Evolutionary conservation across 257 asterid species (phyloP).

Genomic region (Leonotis leonurus): DNA sequence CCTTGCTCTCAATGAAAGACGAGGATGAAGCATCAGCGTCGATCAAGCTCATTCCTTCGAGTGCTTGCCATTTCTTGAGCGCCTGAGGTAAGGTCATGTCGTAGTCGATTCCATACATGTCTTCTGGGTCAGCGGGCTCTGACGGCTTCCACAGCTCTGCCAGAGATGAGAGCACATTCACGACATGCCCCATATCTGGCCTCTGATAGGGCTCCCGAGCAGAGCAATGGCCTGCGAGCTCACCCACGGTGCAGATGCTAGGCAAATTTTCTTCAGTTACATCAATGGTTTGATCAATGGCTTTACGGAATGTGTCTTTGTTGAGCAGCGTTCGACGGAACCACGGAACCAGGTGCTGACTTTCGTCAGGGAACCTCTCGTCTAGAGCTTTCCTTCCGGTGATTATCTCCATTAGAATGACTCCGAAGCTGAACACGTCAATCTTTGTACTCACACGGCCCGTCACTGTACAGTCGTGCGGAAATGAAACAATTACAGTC

Average conservation of each 20-base stretch:
- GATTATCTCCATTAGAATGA: constrained; percentile 74
- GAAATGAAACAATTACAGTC: not conserved
- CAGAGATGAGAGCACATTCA: constrained; percentile 65
- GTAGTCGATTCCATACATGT: constrained; percentile 58
- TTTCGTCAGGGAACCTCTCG: constrained; percentile 52
- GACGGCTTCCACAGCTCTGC: constrained; percentile 85
- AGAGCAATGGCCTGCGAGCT: constrained; percentile 79
- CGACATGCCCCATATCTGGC: constrained; percentile 84
- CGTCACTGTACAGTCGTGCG: constrained; percentile 36
- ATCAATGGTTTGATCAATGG: constrained; percentile 55
- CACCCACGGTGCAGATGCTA: constrained; percentile 54
- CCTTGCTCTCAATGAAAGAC: constrained; percentile 42
- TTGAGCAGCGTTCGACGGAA: constrained; percentile 56
- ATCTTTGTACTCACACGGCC: constrained; percentile 82
- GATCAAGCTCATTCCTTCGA: constrained; percentile 60
- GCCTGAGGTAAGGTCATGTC: constrained; percentile 81
- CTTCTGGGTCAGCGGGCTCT: constrained; percentile 63
- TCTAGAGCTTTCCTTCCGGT: constrained; percentile 67
- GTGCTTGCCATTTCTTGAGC: constrained; percentile 79
- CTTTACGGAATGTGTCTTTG: constrained; percentile 45
- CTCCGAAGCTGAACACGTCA: constrained; percentile 78
- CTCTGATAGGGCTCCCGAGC: constrained; percentile 74
- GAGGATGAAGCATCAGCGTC: constrained; percentile 42
- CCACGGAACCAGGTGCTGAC: constrained; percentile 74
- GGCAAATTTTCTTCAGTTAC: constrained; percentile 48